Percentiles rank a stretch among this genome's conserved stretches.
These are phyloP conservation scores for Collybiopsis luxurians DNA, from an alignment of 768 basidiomycete species.

Conservation along the genomic window DNA sequence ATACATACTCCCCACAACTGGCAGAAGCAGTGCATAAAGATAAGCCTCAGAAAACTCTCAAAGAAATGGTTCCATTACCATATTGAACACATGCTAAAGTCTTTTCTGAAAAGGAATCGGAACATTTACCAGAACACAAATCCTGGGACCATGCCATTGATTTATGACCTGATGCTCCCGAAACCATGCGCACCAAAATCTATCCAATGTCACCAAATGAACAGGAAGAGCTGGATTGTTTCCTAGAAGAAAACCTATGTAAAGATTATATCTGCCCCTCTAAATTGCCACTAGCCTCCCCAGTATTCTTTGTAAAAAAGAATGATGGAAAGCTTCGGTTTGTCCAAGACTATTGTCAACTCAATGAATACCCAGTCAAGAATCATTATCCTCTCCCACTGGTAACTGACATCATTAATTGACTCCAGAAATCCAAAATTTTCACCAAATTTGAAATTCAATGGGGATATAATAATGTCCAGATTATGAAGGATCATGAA, in stretches of 20 bases:
- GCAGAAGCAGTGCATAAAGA: background rate
- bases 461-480: conserved; percentile 38
- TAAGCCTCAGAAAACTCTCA: background rate
- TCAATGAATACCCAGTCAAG: conserved; percentile 30
- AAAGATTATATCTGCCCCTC: conserved; percentile 25
- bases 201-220: conserved; percentile 28
- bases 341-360: conserved; percentile 16
- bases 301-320: conserved; percentile 21
- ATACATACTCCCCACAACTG: background rate
- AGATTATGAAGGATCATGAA: conserved; percentile 38
- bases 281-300: conserved; percentile 7
- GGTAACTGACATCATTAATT: conserved; percentile 30
- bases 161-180: conserved; percentile 20
- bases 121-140: conserved; percentile 21
- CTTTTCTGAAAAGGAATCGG: conserved; percentile 21
- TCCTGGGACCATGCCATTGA: conserved; percentile 28
- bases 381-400: conserved; percentile 32
- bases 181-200: conserved; percentile 20
- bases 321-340: conserved; percentile 18
- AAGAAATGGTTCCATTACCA: background rate
- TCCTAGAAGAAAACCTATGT: background rate
- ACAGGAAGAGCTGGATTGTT: conserved; percentile 12
- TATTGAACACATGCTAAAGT: conserved; percentile 14
- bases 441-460: conserved; percentile 38
- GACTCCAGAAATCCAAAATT: conserved; percentile 17